Base-by-base conservation (phyloP, 2,329 filamentous ascomycete genomes). In the Verticillium tricorpus region DNA sequence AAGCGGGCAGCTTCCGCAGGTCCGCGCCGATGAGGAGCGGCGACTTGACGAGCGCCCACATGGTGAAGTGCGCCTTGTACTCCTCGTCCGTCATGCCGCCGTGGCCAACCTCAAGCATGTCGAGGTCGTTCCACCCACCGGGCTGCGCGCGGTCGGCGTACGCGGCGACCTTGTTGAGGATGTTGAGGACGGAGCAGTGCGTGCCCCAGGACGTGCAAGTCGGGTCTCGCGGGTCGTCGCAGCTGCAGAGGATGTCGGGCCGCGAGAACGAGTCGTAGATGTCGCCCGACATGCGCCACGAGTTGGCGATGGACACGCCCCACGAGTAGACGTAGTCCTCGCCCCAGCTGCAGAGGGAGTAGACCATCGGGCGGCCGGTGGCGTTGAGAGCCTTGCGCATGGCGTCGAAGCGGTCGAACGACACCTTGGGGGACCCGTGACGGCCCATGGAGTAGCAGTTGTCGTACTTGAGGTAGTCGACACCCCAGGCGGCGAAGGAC, bases 381-480 rank as follows among this genome's bases (percentile, higher is more conserved):
- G 66, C 65, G 25, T 68, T 68, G 34, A 76, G 64, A 2, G 72
- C 74, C 55, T 72, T 67, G 5, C 69, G 60, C 74, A 76, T 74
- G 59, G 56, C 19, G 17, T 57, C 14, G 56, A 57, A 57, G 6
- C 56, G 56, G 28, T 57, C 28, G 32, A 19, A 57, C 17, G 56
- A 57, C 15, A 39, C 17, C 56, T 57, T 32, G 19, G 56, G 56
- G 19, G 56, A 37, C n/a, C 56, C 56, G 19, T 57, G 56, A 12
- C 56, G 31, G 19, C 56, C 56, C 32, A 35, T 35, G 31, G 56
- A 57, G 22, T 40, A 39, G 65, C 80, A 82, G 64, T 81, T 81
- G 64, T 83, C 80, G 64, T 82, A 82, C 72, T 84, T 84, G 37
- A 83, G 71, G 60, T 82, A 82, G 65, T 83, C 80, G 59, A 83